phyloP scores from a whole-genome alignment of 2,329 filamentous ascomycete genomes.

The Penicillium sclerotigenum region DNA sequence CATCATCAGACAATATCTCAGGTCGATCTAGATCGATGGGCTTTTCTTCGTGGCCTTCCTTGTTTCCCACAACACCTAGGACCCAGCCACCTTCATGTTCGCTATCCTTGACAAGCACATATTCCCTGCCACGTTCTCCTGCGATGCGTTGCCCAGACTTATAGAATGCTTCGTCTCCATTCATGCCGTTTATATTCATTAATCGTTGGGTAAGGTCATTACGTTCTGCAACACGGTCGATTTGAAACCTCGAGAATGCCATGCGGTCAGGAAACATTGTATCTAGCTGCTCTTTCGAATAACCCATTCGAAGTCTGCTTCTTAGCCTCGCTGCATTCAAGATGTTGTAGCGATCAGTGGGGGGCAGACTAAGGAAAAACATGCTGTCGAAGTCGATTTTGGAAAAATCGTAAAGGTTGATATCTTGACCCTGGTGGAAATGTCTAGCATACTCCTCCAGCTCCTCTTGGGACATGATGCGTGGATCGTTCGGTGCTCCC shows the following conservation, averaged over 20 bases:
- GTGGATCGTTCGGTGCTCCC: slow-evolving; percentile 85
- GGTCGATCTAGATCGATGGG: slow-evolving; percentile 83
- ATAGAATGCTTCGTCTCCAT: slow-evolving; percentile 68
- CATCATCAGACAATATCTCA: slow-evolving; percentile 52
- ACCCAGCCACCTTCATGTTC: slow-evolving; percentile 95
- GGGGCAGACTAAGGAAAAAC: slow-evolving; percentile 88
- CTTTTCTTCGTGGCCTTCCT: slow-evolving; percentile 73
- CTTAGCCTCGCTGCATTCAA: slow-evolving; percentile 87
- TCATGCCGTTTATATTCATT: slow-evolving; percentile 93
- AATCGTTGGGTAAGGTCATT: slow-evolving; percentile 92
- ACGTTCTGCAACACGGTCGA: slow-evolving; percentile 85
- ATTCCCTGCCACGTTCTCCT: slow-evolving; percentile 84
- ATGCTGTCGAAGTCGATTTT: slow-evolving; percentile 97
- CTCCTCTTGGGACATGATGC: slow-evolving; percentile 95
- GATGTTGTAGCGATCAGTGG: slow-evolving; percentile 93
- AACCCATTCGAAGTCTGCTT: slow-evolving; percentile 87
- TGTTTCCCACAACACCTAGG: slow-evolving; percentile 85
- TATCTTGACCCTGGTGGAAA: slow-evolving; percentile 87
- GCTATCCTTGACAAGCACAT: slow-evolving; percentile 93
- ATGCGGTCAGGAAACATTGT: slow-evolving; percentile 96
- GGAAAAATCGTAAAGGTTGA: slow-evolving; percentile 87
- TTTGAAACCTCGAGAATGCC: slow-evolving; percentile 95
- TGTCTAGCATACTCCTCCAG: slow-evolving; percentile 90
- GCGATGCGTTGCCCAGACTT: slow-evolving; percentile 54
- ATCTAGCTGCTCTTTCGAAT: slow-evolving; percentile 93